These are phyloP conservation scores for Fusarium albosuccineum DNA, from an alignment of 2,329 filamentous ascomycete species.

Conservation along the genomic window DNA sequence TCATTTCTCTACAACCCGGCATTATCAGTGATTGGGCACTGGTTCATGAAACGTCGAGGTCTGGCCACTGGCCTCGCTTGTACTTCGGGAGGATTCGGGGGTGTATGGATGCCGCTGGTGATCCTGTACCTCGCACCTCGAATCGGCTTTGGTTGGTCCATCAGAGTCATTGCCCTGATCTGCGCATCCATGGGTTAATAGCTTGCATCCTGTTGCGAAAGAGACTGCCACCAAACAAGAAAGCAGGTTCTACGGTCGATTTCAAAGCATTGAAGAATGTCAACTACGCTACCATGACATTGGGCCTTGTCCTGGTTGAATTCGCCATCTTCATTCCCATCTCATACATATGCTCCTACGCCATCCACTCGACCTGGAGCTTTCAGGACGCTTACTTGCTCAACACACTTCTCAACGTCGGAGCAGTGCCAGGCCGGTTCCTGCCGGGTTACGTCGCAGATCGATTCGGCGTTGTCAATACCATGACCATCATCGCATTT, in stretches of 20 bases:
- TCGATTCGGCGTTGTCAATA: constrained; percentile 4
- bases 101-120: constrained; percentile 62
- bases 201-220: constrained; percentile 51
- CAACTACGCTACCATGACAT: constrained; percentile 62
- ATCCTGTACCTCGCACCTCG: constrained; percentile 44
- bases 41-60: constrained; percentile 73
- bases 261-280: constrained; percentile 64
- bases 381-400: constrained; percentile 2
- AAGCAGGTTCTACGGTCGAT: constrained; percentile 60
- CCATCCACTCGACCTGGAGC: neutral
- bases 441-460: constrained; percentile 6
- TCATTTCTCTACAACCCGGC: constrained; percentile 78
- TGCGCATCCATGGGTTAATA: constrained; percentile 45
- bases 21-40: constrained; percentile 77
- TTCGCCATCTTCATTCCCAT: constrained; percentile 75
- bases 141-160: constrained; percentile 49
- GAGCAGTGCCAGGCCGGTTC: neutral
- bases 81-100: constrained; percentile 72
- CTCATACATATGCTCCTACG: constrained; percentile 56
- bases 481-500: constrained; percentile 4
- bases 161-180: constrained; percentile 48
- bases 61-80: constrained; percentile 78
- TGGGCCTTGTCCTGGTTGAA: constrained; percentile 66
- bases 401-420: constrained; percentile 4
- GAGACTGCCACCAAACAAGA: constrained; percentile 61